These are phyloP conservation scores for Pleurotus pulmonarius DNA, from an alignment of 768 basidiomycete species.

Conservation along the genomic window DNA sequence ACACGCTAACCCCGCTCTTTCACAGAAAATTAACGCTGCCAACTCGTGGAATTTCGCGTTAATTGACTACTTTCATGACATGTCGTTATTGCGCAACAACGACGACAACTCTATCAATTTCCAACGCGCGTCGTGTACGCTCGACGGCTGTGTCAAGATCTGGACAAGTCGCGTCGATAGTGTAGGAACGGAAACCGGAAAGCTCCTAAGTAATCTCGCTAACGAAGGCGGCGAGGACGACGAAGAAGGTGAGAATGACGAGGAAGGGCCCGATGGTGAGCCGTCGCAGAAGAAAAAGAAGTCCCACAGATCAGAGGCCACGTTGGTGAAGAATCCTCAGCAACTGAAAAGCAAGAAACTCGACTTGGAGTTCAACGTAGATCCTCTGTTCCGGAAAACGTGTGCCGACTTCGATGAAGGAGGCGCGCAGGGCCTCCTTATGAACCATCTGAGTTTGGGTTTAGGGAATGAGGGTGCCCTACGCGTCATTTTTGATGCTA, in stretches of 20 bases:
- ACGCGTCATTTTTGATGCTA: constrained; percentile 93
- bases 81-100: constrained; percentile 91
- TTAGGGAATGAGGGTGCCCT: constrained; percentile 77
- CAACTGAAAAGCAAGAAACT: constrained; percentile 88
- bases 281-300: constrained; percentile 62
- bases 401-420: constrained; percentile 99
- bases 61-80: constrained; percentile 99
- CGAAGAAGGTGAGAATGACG: constrained; percentile 58
- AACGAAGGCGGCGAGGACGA: constrained; percentile 48
- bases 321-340: constrained; percentile 82
- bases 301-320: constrained; percentile 68
- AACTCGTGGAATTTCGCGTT: constrained; percentile 98
- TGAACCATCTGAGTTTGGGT: constrained; percentile 89
- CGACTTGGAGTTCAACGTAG: constrained; percentile 93
- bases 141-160: constrained; percentile 99
- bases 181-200: constrained; percentile 95
- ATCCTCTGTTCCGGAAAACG: constrained; percentile 97
- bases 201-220: constrained; percentile 86
- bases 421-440: constrained; percentile 90
- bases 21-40: constrained; percentile 95
- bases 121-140: constrained; percentile 94
- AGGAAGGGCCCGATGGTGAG: constrained; percentile 62
- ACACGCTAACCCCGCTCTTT: background rate
- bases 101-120: constrained; percentile 98
- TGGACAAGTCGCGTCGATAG: constrained; percentile 98